Conservation (phyloP, 371 early-diverging fungal genomes). For the Rhizoclosmatium hyalinum region DNA sequence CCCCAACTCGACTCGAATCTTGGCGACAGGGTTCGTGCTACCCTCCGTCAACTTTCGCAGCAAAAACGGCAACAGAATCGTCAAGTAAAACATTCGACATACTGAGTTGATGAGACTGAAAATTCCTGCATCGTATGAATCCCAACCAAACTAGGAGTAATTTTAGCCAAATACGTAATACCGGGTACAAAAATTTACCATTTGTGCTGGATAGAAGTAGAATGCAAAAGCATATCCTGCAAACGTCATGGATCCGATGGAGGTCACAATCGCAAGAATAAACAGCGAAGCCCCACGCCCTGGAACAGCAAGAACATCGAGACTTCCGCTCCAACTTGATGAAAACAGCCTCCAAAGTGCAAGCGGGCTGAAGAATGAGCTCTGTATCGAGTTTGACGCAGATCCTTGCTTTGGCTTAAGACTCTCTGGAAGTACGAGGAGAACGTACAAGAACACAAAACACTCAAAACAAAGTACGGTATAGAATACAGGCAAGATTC, state of each 20-base stretch:
- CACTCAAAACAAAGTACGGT: conserved; percentile 15
- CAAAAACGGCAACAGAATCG: conserved; percentile 23
- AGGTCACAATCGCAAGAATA: conserved; percentile 30
- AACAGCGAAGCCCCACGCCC: conserved; percentile 28
- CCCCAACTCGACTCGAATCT: conserved; percentile 37
- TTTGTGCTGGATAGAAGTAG: conserved; percentile 36
- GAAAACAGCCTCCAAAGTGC: conserved; percentile 12
- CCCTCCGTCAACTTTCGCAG: conserved; percentile 18
- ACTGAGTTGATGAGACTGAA: conserved; percentile 30
- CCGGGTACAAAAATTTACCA: background rate
- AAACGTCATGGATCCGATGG: conserved; percentile 27
- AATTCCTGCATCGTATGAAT: conserved; percentile 35
- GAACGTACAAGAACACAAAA: conserved; percentile 27
- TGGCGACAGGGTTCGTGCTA: conserved; percentile 15
- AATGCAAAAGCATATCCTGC: conserved; percentile 34
- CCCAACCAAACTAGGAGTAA: conserved; percentile 42
- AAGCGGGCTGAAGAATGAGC: background rate
- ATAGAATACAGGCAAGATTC: conserved; percentile 26
- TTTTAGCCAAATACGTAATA: background rate
- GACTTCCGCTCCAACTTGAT: conserved; percentile 13
- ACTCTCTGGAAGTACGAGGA: conserved; percentile 33
- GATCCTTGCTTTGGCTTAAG: conserved; percentile 5
- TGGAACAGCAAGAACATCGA: conserved; percentile 21
- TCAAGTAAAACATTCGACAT: conserved; percentile 29
- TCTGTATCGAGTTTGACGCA: background rate